Percentiles rank a stretch among this genome's conserved stretches.
These are phyloP conservation scores for Plectosphaerella plurivora DNA, from an alignment of 2,329 filamentous ascomycete genomes.

Conservation along the genomic window DNA sequence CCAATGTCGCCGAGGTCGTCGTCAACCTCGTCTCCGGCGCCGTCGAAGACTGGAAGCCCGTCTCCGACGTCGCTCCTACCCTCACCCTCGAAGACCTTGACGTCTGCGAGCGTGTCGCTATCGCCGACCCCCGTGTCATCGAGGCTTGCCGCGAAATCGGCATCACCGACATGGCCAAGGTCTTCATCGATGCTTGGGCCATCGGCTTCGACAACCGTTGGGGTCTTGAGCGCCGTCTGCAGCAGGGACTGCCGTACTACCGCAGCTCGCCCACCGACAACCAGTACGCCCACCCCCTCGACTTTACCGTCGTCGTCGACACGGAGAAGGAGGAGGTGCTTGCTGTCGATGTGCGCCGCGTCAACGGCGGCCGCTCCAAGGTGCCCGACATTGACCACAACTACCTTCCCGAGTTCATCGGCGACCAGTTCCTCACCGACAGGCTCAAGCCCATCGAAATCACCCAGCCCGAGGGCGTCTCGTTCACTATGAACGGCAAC, in stretches of 20 bases:
- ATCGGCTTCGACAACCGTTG: constrained; percentile 79
- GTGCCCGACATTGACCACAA: constrained; percentile 11
- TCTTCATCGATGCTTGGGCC: constrained; percentile 81
- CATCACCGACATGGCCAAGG: constrained; percentile 47
- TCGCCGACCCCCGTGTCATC: constrained; percentile 69
- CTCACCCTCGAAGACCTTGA: constrained; percentile 78
- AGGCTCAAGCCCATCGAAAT: constrained; percentile 67
- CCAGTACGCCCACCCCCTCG: constrained; percentile 28
- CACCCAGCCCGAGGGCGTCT: constrained; percentile 63
- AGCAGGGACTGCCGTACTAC: constrained; percentile 81
- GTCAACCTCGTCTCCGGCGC: constrained; percentile 36
- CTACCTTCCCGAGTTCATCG: constrained; percentile 38
- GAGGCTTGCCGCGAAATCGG: constrained; percentile 72
- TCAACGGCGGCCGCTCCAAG: constrained; percentile 14
- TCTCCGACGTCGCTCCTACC: constrained; percentile 40
- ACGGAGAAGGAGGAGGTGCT: constrained; percentile 39
- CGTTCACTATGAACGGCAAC: constrained; percentile 51
- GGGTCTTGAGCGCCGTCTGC: constrained; percentile 64
- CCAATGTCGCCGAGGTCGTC: constrained; percentile 40
- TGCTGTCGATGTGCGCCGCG: constrained; percentile 37
- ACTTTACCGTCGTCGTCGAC: constrained; percentile 40
- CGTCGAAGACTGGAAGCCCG: constrained; percentile 40
- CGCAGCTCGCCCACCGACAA: constrained; percentile 63
- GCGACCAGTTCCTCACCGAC: constrained; percentile 38
- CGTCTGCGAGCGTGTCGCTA: constrained; percentile 63